Evolutionary conservation across 2,329 filamentous ascomycete species (phyloP).

Genomic region (Exophiala aquamarina): DNA sequence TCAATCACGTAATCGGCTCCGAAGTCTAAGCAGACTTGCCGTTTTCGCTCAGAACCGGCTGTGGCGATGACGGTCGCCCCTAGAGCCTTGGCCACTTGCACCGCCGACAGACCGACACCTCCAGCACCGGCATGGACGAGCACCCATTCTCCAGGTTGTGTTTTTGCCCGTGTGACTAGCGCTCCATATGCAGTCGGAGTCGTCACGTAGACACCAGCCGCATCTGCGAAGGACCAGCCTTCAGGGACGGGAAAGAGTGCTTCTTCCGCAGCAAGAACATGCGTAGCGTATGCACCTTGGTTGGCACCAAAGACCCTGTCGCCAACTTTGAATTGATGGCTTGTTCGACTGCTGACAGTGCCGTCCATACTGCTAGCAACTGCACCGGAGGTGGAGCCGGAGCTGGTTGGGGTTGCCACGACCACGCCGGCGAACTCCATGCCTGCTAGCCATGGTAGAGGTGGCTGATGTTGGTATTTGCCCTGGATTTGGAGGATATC

Average conservation of each 20-base stretch:
- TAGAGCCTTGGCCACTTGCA: slow-evolving; percentile 89
- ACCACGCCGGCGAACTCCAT: slow-evolving; percentile 83
- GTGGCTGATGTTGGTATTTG: slow-evolving; percentile 91
- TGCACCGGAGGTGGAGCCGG: slow-evolving; percentile 11
- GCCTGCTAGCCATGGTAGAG: slow-evolving; percentile 84
- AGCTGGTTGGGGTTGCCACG: slow-evolving; percentile 59
- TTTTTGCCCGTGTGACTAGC: slow-evolving; percentile 72
- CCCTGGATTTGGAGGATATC: slow-evolving; percentile 93
- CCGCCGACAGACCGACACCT: slow-evolving; percentile 85
- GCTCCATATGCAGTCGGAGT: slow-evolving; percentile 87
- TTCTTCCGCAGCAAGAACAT: slow-evolving; percentile 66
- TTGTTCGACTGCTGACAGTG: slow-evolving; percentile 23
- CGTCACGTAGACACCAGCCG: slow-evolving; percentile 87
- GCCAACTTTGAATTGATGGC: slow-evolving; percentile 70
- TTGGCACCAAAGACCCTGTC: slow-evolving; percentile 82
- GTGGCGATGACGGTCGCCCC: slow-evolving; percentile 93
- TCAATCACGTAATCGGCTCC: slow-evolving; percentile 83
- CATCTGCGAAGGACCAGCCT: slow-evolving; percentile 81
- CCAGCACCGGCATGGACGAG: slow-evolving; percentile 91
- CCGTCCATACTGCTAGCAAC: slow-evolving; percentile 37
- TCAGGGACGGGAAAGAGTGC: slow-evolving; percentile 71
- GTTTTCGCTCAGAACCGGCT: slow-evolving; percentile 76
- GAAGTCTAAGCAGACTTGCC: slow-evolving; percentile 73
- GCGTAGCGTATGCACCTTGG: slow-evolving; percentile 84
- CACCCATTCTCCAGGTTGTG: slow-evolving; percentile 80